These are phyloP conservation scores for Starmerella bombicola DNA, from an alignment of 805 yeast species.

Conservation along the genomic window DNA sequence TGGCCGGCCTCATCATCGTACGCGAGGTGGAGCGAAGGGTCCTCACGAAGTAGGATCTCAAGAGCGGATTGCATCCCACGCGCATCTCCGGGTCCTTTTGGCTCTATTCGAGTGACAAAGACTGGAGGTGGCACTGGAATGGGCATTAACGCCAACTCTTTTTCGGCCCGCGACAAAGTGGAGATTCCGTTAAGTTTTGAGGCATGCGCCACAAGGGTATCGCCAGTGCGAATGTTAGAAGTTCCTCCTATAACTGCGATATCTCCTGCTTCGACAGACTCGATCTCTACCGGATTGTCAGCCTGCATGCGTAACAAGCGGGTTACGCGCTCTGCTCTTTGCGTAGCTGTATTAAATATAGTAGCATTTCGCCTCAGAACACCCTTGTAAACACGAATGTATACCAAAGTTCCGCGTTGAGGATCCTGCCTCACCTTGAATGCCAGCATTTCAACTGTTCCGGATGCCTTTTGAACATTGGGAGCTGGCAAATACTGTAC, in stretches of 20 bases:
- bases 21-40: conserved; percentile 67
- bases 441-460: conserved; percentile 62
- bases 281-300: conserved; percentile 63
- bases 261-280: conserved; percentile 54
- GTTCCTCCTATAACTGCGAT: conserved; percentile 82
- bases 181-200: conserved; percentile 40
- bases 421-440: conserved; percentile 86
- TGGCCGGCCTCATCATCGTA: conserved; percentile 79
- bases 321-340: conserved; percentile 50
- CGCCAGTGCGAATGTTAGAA: conserved; percentile 72
- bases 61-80: conserved; percentile 62
- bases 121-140: conserved; percentile 86
- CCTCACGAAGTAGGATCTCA: conserved; percentile 59
- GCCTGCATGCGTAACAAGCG: conserved; percentile 79
- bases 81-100: conserved; percentile 68
- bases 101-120: conserved; percentile 74
- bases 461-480: not conserved
- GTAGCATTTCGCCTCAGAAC: conserved; percentile 48
- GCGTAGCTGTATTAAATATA: conserved; percentile 57
- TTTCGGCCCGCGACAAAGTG: conserved; percentile 35
- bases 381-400: conserved; percentile 82
- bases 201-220: conserved; percentile 61
- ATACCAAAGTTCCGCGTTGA: conserved; percentile 64
- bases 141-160: conserved; percentile 48
- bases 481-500: conserved; percentile 75